phyloP scores from a whole-genome alignment of 2,329 filamentous ascomycete genomes.

The Phialophora expanda region DNA sequence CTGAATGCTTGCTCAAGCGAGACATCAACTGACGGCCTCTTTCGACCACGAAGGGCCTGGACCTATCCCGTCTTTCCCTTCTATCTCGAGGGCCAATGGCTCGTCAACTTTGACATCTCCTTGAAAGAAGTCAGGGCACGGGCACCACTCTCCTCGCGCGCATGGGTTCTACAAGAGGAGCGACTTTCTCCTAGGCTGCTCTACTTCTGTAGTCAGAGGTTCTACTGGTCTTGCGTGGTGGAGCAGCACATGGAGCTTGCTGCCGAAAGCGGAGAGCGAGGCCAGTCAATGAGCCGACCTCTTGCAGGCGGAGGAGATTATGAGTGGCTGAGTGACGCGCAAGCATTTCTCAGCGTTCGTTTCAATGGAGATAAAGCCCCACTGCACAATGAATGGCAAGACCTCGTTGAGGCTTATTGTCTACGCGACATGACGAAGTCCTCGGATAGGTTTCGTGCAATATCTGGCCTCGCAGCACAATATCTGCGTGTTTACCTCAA shows the following conservation, averaged over 20 bases:
- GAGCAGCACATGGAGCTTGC: conserved; percentile 14
- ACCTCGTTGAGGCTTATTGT: conserved; percentile 16
- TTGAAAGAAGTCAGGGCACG: conserved; percentile 15
- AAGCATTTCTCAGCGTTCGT: conserved; percentile 7
- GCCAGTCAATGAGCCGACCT: not conserved
- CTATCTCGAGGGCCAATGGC: conserved; percentile 13
- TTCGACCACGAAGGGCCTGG: conserved; percentile 8
- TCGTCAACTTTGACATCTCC: conserved; percentile 13
- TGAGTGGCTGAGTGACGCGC: conserved; percentile 8
- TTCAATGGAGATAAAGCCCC: not conserved
- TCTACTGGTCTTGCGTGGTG: conserved; percentile 18
- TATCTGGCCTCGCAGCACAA: conserved; percentile 16
- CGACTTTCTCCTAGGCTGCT: conserved; percentile 11
- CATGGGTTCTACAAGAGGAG: conserved; percentile 17
- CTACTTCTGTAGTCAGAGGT: conserved; percentile 16
- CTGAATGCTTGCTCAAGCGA: conserved; percentile 10
- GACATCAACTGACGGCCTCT: conserved; percentile 4
- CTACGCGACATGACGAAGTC: conserved; percentile 1
- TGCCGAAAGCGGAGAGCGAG: not conserved
- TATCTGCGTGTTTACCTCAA: conserved; percentile 12
- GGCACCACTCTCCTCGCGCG: conserved; percentile 9
- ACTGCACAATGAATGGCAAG: conserved; percentile 12
- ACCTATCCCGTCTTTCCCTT: conserved; percentile 9
- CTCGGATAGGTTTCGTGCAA: conserved; percentile 10
- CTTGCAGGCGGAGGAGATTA: not conserved